Conservation (phyloP, 2,329 filamentous ascomycete genomes). For the Fusarium veterinarium region DNA sequence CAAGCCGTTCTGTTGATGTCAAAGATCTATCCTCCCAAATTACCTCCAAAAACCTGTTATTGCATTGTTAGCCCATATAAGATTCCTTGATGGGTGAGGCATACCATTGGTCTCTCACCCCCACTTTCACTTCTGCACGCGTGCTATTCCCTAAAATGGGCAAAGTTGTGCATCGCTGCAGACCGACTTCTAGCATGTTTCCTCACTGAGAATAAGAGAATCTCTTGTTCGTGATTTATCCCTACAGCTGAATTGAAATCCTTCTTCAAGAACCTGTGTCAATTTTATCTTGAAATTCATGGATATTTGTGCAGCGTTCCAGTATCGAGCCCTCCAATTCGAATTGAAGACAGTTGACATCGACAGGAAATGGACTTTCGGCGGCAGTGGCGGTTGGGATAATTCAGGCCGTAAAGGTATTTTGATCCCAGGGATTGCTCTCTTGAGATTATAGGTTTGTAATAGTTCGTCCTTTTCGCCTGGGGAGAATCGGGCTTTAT, state of each 20-base stretch:
- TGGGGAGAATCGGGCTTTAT: background rate
- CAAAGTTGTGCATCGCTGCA: constrained; percentile 9
- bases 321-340: background rate
- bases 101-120: background rate
- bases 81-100: fast-evolving
- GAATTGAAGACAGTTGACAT: background rate
- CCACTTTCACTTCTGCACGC: background rate
- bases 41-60: background rate
- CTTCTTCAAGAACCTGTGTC: background rate
- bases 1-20: fast-evolving
- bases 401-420: background rate
- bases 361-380: too few relatives aligned
- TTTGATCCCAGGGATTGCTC: background rate
- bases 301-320: background rate
- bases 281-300: fast-evolving
- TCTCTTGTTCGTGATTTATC: background rate
- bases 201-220: background rate
- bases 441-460: background rate
- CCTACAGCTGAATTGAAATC: fast-evolving
- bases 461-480: too few relatives aligned
- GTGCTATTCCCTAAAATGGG: constrained; percentile 3
- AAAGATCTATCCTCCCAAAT: fast-evolving
- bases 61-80: background rate
- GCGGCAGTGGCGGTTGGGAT: background rate
- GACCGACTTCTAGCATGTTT: background rate